These are phyloP conservation scores for Paramecium caudatum DNA, from an alignment of 73 alveolate genomes.

Conservation along the genomic window DNA sequence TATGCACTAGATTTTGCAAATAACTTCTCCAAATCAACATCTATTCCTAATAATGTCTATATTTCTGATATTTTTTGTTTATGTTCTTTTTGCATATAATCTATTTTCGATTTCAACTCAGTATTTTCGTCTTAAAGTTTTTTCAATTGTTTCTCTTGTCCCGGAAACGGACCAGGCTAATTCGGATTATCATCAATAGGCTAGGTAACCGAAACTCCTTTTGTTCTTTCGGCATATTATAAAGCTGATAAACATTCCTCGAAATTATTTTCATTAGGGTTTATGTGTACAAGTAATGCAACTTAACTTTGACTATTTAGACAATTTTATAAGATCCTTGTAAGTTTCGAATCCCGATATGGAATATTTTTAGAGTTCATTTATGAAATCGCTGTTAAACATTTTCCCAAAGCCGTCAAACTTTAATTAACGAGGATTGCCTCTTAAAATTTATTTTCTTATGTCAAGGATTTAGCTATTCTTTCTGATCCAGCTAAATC, in stretches of 20 bases:
- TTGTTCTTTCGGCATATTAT: slow-evolving; percentile 73
- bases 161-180: slow-evolving; percentile 61
- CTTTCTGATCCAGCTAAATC: slow-evolving; percentile 78
- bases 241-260: slow-evolving; percentile 74
- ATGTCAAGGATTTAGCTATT: slow-evolving; percentile 70
- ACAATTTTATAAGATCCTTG: slow-evolving; percentile 68
- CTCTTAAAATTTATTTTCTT: slow-evolving; percentile 72
- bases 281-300: slow-evolving; percentile 58
- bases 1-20: slow-evolving; percentile 47
- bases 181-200: slow-evolving; percentile 12
- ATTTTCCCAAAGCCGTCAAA: slow-evolving; percentile 75
- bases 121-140: slow-evolving; percentile 60
- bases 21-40: slow-evolving; percentile 67
- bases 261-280: slow-evolving; percentile 76
- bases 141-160: slow-evolving; percentile 61
- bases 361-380: slow-evolving; percentile 74
- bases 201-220: slow-evolving; percentile 55
- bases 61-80: slow-evolving; percentile 63
- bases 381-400: slow-evolving; percentile 52
- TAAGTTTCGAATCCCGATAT: slow-evolving; percentile 71
- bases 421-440: slow-evolving; percentile 73
- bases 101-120: slow-evolving; percentile 68
- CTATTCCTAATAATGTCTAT: slow-evolving; percentile 67
- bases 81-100: slow-evolving; percentile 68
- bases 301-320: slow-evolving; percentile 63